These are phyloP conservation scores for Yamadazyma sp. DNA, from an alignment of 805 yeast species.

Conservation along the genomic window DNA sequence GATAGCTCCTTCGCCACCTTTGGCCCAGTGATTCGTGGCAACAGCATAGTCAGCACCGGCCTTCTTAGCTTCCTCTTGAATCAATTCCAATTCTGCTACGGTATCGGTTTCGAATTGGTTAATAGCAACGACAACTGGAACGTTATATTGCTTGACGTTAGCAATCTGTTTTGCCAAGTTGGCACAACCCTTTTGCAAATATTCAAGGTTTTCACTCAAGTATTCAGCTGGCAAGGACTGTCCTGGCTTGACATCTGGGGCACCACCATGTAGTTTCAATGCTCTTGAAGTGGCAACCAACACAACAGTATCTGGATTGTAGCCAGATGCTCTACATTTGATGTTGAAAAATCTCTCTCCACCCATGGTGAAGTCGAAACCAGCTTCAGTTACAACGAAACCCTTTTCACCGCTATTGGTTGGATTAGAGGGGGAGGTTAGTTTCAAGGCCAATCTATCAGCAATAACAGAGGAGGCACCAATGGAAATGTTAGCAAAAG, in stretches of 20 bases:
- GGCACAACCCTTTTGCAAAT: slow-evolving; percentile 75
- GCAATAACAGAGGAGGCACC: slow-evolving; percentile 96
- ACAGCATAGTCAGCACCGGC: slow-evolving; percentile 97
- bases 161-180: slow-evolving; percentile 88
- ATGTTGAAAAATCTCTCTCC: slow-evolving; percentile 96
- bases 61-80: slow-evolving; percentile 72
- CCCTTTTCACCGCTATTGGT: slow-evolving; percentile 55
- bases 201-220: slow-evolving; percentile 74
- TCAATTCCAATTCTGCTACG: slow-evolving; percentile 72
- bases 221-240: slow-evolving; percentile 81
- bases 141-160: slow-evolving; percentile 80
- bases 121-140: slow-evolving; percentile 93
- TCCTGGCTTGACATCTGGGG: slow-evolving; percentile 95
- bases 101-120: slow-evolving; percentile 85
- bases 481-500: slow-evolving; percentile 94
- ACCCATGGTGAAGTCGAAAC: slow-evolving; percentile 99
- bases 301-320: slow-evolving; percentile 85
- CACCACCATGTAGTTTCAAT: slow-evolving; percentile 96
- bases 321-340: slow-evolving; percentile 90
- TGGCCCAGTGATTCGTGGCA: slow-evolving; percentile 90
- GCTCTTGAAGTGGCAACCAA: slow-evolving; percentile 96
- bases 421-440: slow-evolving; percentile 57
- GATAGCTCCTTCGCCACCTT: slow-evolving; percentile 91
- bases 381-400: slow-evolving; percentile 95
- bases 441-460: slow-evolving; percentile 86